Base-by-base conservation (phyloP, 2,329 filamentous ascomycete species). In the Aspergillus tamarii region DNA sequence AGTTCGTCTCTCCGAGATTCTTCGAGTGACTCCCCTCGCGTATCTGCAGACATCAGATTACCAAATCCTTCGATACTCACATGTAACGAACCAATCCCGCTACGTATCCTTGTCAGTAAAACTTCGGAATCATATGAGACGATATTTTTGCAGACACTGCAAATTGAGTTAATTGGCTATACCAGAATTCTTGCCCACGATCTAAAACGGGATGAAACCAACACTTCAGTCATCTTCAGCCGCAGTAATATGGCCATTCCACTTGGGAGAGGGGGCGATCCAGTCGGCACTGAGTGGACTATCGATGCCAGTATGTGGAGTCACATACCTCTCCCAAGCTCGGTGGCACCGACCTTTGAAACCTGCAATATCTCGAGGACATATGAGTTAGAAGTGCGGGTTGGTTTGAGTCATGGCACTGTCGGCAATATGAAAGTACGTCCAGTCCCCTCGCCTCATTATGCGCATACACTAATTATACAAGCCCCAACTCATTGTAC, bases 51-150 rank as follows among this genome's bases (percentile, higher is more conserved):
- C 71, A 92, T 91, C 4, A 87, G 94, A 39, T 81, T 99, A 36
- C 95, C 95, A 0, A 91, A 93, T 73, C 95, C 95, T 4, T 85
- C 92, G 4, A 91, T 97, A 52, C 81, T 98, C 57, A 97, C 94
- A 0, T 96, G 94, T 80, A 96, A 96, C 75, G 87, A 94, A 68
- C 89, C 93, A 6, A 72, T 98, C 9, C 94, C 94, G 0, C 82
- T 98, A 3, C 87, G 93, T 1, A 81, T 99, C 10, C 82, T 97
- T 16, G 84, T 93, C 45, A 93, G 90, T 72, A 96, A 93, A 75
- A 81, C 93, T 26, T 89, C 86, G 60, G 84, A 89, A 21, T 88
- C 87, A 56, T 82, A 83, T 0, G 92, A 93, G 61, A 85, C 87
- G 30, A 84, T 97, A 1, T 92, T 89, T 70, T 81, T 99, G 14